Conservation (phyloP, 768 basidiomycete species). For the Boletus tomentosulus region DNA sequence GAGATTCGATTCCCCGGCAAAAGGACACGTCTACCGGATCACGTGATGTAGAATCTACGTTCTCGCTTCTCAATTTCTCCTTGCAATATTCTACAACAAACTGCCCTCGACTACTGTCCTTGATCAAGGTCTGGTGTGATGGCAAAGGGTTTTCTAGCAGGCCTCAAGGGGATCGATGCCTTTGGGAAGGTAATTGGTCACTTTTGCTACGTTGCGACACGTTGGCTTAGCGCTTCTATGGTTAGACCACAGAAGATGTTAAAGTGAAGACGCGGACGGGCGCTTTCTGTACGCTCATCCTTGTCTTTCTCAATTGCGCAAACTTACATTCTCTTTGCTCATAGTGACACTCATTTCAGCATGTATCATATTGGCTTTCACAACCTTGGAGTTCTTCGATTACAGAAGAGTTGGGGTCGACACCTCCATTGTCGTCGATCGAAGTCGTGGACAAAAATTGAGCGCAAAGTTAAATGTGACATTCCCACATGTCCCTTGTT, state of each 20-base stretch:
- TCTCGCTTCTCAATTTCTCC: neutral
- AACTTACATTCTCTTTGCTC: slow-evolving; percentile 6
- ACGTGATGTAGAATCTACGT: slow-evolving; percentile 17
- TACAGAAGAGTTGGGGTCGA: slow-evolving; percentile 84
- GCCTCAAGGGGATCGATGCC: slow-evolving; percentile 91
- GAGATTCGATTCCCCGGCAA: neutral
- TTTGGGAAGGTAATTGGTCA: slow-evolving; percentile 84
- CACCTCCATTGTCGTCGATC: slow-evolving; percentile 92
- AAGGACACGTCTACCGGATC: slow-evolving; percentile 26
- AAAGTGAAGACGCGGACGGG: slow-evolving; percentile 97
- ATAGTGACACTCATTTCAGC: slow-evolving; percentile 89
- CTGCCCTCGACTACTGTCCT: neutral
- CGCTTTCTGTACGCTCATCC: slow-evolving; percentile 67
- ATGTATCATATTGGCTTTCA: slow-evolving; percentile 88
- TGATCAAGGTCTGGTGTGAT: slow-evolving; percentile 36
- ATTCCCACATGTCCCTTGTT: slow-evolving; percentile 96
- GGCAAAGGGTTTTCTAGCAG: slow-evolving; percentile 74
- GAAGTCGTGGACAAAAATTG: slow-evolving; percentile 90
- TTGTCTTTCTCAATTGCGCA: neutral
- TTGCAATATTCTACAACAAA: neutral
- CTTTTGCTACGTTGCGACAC: slow-evolving; percentile 2
- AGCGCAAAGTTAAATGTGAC: slow-evolving; percentile 89
- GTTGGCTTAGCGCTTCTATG: slow-evolving; percentile 8
- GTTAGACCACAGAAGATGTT: slow-evolving; percentile 96
- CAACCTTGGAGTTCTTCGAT: slow-evolving; percentile 93